Conservation (phyloP, 2,329 filamentous ascomycete genomes). For the Amesomyces nigricolor region DNA sequence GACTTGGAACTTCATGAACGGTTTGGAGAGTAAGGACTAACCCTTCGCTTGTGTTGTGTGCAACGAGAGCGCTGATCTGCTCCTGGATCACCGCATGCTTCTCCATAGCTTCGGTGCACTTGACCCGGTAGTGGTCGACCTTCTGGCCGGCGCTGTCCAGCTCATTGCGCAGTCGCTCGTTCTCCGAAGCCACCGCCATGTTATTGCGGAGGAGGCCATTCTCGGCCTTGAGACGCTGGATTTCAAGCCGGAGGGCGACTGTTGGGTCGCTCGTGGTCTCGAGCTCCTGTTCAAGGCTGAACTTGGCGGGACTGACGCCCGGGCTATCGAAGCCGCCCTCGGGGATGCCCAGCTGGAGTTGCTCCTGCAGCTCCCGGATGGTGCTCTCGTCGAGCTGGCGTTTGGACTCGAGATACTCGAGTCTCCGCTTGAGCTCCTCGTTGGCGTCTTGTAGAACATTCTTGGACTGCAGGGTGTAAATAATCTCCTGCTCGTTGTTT, state of each 20-base stretch:
- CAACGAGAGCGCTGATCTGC: slow-evolving; percentile 51
- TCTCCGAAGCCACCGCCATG: slow-evolving; percentile 49
- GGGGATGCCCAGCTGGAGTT: slow-evolving; percentile 39
- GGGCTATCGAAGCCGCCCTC: slow-evolving; percentile 29
- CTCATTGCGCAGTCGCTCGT: slow-evolving; percentile 49
- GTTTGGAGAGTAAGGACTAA: slow-evolving; percentile 42
- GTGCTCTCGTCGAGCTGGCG: slow-evolving; percentile 26
- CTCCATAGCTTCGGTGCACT: slow-evolving; percentile 52
- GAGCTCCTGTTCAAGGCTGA: slow-evolving; percentile 57
- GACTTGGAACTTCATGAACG: slow-evolving; percentile 32
- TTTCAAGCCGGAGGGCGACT: slow-evolving; percentile 43
- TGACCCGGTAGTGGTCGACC: slow-evolving; percentile 47
- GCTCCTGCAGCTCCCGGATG: slow-evolving; percentile 55
- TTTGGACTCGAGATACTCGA: slow-evolving; percentile 27
- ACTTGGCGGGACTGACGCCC: slow-evolving; percentile 27
- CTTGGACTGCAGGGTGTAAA: slow-evolving; percentile 27
- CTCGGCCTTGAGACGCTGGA: slow-evolving; percentile 56
- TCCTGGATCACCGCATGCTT: slow-evolving; percentile 52
- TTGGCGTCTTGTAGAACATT: slow-evolving; percentile 26
- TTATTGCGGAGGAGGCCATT: slow-evolving; percentile 53
- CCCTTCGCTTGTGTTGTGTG: slow-evolving; percentile 49
- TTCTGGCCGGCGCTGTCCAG: slow-evolving; percentile 50
- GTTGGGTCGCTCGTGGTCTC: slow-evolving; percentile 42
- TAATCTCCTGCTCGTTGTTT: slow-evolving; percentile 47
- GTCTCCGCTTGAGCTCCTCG: slow-evolving; percentile 24